phyloP scores from a whole-genome alignment of 1,284 basidiomycete species.

The Omphalotus olearius region DNA sequence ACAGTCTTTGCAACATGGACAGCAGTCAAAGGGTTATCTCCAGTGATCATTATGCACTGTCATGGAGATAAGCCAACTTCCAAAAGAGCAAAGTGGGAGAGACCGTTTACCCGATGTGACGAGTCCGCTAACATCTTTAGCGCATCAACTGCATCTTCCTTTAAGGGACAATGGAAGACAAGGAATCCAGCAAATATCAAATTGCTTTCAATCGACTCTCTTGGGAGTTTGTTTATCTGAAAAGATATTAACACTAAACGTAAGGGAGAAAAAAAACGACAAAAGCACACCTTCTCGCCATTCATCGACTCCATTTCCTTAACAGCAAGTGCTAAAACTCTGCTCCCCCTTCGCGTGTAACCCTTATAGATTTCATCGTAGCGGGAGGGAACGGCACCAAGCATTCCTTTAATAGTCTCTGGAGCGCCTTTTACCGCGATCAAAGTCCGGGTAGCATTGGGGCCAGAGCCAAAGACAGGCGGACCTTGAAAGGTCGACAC shows the following conservation, averaged over 20 bases:
- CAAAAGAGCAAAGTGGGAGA: neutral
- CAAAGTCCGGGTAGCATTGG: constrained; percentile 40
- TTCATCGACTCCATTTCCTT: constrained; percentile 75
- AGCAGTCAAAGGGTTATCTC: constrained; percentile 94
- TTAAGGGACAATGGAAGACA: constrained; percentile 95
- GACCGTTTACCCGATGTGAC: constrained; percentile 78
- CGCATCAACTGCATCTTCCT: constrained; percentile 85
- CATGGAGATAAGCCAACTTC: constrained; percentile 8
- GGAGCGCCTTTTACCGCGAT: constrained; percentile 91
- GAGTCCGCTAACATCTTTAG: constrained; percentile 92
- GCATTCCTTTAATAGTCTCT: constrained; percentile 89
- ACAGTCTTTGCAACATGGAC: constrained; percentile 92
- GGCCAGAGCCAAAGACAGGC: constrained; percentile 27
- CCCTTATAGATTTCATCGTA: constrained; percentile 94
- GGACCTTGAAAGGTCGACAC: constrained; percentile 56
- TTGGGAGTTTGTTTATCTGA: constrained; percentile 80
- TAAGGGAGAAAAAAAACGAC: neutral
- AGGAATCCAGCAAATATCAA: constrained; percentile 88
- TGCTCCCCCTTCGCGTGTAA: constrained; percentile 86
- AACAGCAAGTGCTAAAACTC: constrained; percentile 85
- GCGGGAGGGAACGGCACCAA: constrained; percentile 62
- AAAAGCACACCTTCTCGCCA: constrained; percentile 55
- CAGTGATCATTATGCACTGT: constrained; percentile 96
- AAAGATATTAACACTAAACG: neutral
- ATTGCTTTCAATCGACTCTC: constrained; percentile 75